These are phyloP conservation scores for Astrothelium subdiscretum DNA, from an alignment of 495 filamentous ascomycete genomes.

Conservation along the genomic window DNA sequence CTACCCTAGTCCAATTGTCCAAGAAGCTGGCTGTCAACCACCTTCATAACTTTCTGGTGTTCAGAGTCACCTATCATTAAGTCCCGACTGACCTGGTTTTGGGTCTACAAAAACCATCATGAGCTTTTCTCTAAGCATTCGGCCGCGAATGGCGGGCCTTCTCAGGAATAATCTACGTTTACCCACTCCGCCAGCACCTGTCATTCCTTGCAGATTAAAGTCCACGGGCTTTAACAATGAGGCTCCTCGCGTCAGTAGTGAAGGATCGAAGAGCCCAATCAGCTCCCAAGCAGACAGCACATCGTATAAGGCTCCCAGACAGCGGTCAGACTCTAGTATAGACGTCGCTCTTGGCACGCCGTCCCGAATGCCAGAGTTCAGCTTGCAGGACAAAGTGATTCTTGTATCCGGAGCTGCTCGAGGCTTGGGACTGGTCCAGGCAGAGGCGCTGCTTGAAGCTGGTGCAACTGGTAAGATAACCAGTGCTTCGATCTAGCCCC, in stretches of 20 bases:
- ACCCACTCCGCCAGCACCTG: not conserved
- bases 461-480: constrained; percentile 44
- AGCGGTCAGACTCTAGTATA: not conserved
- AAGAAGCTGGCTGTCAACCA: too few species aligned
- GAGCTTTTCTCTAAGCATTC: not conserved
- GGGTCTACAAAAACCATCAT: not conserved
- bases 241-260: not conserved
- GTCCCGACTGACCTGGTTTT: not conserved
- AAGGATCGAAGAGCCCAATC: not conserved
- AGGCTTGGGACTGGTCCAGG: constrained; percentile 67
- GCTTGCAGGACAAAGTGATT: constrained; percentile 62
- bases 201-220: not conserved
- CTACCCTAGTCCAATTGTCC: too few species aligned
- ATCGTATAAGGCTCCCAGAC: not conserved
- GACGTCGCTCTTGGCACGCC: constrained; percentile 12
- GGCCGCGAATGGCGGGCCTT: not conserved
- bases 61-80: too few species aligned
- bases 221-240: not conserved
- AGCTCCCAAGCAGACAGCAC: not conserved
- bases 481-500: constrained; percentile 25
- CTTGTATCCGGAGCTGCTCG: constrained; percentile 68
- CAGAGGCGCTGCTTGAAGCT: constrained; percentile 69
- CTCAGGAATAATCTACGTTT: not conserved
- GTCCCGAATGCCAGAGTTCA: constrained; percentile 59
- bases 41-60: too few species aligned